phyloP scores from a whole-genome alignment of 495 filamentous ascomycete genomes.

The Antarctomyces pellizariae region DNA sequence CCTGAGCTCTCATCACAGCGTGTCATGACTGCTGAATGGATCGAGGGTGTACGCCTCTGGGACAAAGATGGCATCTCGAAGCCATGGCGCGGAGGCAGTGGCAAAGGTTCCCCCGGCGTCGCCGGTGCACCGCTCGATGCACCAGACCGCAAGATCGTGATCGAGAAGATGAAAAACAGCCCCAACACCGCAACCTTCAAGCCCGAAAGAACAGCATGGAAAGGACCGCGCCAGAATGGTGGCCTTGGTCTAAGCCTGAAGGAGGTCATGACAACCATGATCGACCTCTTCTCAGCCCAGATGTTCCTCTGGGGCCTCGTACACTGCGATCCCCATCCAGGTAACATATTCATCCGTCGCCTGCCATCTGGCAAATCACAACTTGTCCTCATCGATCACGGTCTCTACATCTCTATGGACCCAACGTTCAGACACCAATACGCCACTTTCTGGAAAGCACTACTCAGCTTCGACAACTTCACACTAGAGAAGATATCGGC shows the following conservation, averaged over 20 bases:
- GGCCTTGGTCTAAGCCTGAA: slow-evolving; percentile 64
- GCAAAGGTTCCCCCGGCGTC: slow-evolving; percentile 52
- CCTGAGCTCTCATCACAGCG: slow-evolving; percentile 59
- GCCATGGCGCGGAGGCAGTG: slow-evolving; percentile 54
- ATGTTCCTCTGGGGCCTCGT: slow-evolving; percentile 92
- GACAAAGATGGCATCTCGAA: slow-evolving; percentile 56
- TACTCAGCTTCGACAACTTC: slow-evolving; percentile 81
- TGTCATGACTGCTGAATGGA: slow-evolving; percentile 91
- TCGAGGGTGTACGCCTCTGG: slow-evolving; percentile 81
- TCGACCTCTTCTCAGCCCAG: slow-evolving; percentile 83
- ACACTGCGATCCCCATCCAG: slow-evolving; percentile 90
- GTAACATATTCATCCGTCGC: slow-evolving; percentile 87
- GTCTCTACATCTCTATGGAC: slow-evolving; percentile 77
- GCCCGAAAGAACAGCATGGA: slow-evolving; percentile 59
- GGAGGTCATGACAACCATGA: slow-evolving; percentile 85
- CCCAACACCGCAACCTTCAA: slow-evolving; percentile 34
- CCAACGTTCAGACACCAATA: slow-evolving; percentile 76
- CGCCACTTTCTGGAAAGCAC: slow-evolving; percentile 73
- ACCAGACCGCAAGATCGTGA: slow-evolving; percentile 19
- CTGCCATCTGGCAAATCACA: slow-evolving; percentile 61
- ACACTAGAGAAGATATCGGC: slow-evolving; percentile 45
- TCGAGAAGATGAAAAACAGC: slow-evolving; percentile 19
- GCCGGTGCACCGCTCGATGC: slow-evolving; percentile 40
- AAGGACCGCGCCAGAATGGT: slow-evolving; percentile 39
- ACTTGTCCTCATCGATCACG: slow-evolving; percentile 89